phyloP scores from a whole-genome alignment of 2,329 filamentous ascomycete species.

The Apiospora phragmitis region DNA sequence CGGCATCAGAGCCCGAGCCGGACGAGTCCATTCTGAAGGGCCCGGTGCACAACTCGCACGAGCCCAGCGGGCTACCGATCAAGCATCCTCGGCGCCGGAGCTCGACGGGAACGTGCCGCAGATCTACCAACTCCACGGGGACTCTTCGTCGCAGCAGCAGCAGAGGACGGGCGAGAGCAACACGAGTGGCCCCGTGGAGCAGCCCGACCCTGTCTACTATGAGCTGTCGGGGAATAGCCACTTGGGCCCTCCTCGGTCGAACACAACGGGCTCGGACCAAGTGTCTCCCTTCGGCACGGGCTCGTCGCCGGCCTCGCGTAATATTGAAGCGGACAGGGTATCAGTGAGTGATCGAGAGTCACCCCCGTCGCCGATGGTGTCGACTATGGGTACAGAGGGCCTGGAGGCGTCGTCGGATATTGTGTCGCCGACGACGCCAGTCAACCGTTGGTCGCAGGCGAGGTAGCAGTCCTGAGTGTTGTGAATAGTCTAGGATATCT shows the following conservation, averaged over 20 bases:
- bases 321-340: conserved; percentile 15
- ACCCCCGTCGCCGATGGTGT: conserved; percentile 27
- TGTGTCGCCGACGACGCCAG: conserved; percentile 28
- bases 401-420: conserved; percentile 22
- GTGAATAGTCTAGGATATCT: neutral
- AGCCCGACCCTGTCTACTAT: conserved; percentile 21
- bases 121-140: conserved; percentile 21
- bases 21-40: conserved; percentile 29
- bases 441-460: neutral
- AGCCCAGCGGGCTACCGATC: conserved; percentile 19
- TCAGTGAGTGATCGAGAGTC: neutral
- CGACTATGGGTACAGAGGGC: conserved; percentile 25
- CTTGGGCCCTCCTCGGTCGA: conserved; percentile 11
- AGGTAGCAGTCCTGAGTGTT: neutral
- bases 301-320: conserved; percentile 16
- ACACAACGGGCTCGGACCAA: conserved; percentile 13
- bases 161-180: conserved; percentile 15
- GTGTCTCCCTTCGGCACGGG: conserved; percentile 18
- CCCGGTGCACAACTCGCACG: conserved; percentile 30
- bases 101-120: conserved; percentile 21
- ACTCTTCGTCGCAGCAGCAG: conserved; percentile 9
- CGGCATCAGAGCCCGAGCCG: conserved; percentile 21
- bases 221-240: conserved; percentile 27
- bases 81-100: conserved; percentile 16
- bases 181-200: neutral